A percentile compares a stretch with the other conserved stretches of the same genome.
Conservation (phyloP, 1,284 basidiomycete genomes). For the Neonothopanus nambi region DNA sequence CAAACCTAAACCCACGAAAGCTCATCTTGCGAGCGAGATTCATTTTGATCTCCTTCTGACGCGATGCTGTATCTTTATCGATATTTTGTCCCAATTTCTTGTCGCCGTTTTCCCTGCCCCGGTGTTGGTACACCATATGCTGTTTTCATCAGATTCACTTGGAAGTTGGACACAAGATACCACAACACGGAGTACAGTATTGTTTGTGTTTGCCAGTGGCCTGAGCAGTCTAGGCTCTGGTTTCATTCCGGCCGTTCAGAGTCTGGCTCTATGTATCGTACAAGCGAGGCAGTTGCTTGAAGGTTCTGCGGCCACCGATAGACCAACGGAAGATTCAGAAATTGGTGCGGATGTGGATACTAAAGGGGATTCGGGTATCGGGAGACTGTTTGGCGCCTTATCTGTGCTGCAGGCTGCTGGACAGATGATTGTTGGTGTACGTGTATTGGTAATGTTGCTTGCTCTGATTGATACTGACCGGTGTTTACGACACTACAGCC, state of each 20-base stretch:
- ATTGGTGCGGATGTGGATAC: constrained; percentile 5
- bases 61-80: constrained; percentile 60
- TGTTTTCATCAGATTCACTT: not conserved
- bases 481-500: constrained; percentile 48
- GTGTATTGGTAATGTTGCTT: constrained; percentile 26
- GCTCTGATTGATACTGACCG: not conserved
- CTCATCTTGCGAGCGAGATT: constrained; percentile 61
- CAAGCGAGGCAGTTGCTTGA: constrained; percentile 49
- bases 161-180: constrained; percentile 6
- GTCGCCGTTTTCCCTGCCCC: constrained; percentile 55
- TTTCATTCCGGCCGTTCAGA: constrained; percentile 64
- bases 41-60: constrained; percentile 67
- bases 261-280: constrained; percentile 66
- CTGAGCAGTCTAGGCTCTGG: constrained; percentile 64
- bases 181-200: constrained; percentile 38
- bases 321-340: constrained; percentile 16
- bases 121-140: constrained; percentile 21
- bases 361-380: constrained; percentile 35
- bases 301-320: constrained; percentile 17
- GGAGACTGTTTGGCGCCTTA: constrained; percentile 67
- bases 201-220: constrained; percentile 59
- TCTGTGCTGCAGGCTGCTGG: constrained; percentile 65
- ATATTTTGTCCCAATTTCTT: constrained; percentile 62
- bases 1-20: constrained; percentile 45
- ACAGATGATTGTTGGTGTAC: constrained; percentile 67